Percentiles rank a stretch among this genome's conserved stretches.
phyloP scores from a whole-genome alignment of 148 eudicot genomes.

The Vaccinium vitisidaea region DNA sequence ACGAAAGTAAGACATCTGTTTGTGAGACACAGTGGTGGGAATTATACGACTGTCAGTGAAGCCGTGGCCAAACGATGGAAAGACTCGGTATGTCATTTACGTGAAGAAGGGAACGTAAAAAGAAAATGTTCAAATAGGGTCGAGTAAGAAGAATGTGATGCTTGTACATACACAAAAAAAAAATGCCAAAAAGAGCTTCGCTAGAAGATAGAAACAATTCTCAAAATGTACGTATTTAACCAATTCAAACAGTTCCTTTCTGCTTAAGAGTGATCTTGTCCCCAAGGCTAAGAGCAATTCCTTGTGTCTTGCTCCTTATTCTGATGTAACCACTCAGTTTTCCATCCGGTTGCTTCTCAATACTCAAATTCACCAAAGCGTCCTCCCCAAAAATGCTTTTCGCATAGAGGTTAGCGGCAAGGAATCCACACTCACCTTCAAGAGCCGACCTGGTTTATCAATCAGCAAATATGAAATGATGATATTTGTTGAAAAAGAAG shows the following conservation, averaged over 20 bases:
- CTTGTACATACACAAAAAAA: no score
- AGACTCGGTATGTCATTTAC: conserved; percentile 31
- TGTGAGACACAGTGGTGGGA: conserved; percentile 12
- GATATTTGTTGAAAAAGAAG: background rate
- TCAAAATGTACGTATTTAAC: no score
- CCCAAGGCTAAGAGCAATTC: no score
- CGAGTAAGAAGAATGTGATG: conserved; percentile 23
- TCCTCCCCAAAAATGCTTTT: conserved; percentile 55
- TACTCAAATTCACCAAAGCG: no score
- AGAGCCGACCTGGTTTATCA: conserved; percentile 47
- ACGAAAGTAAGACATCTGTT: background rate
- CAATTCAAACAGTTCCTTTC: no score
- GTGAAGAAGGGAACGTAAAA: conserved; percentile 42
- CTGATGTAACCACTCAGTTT: no score
- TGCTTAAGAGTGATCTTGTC: no score
- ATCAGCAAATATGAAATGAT: background rate
- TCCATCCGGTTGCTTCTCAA: no score
- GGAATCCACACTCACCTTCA: conserved; percentile 69
- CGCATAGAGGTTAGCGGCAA: conserved; percentile 69
- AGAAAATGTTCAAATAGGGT: conserved; percentile 32
- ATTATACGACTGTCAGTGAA: conserved; percentile 24
- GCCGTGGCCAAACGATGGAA: conserved; percentile 35
- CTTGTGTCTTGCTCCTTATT: no score
- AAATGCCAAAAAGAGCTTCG: no score
- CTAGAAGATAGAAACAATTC: no score